These are phyloP conservation scores for Stachybotrys chlorohalonatus DNA, from an alignment of 2,329 filamentous ascomycete species.

Conservation along the genomic window DNA sequence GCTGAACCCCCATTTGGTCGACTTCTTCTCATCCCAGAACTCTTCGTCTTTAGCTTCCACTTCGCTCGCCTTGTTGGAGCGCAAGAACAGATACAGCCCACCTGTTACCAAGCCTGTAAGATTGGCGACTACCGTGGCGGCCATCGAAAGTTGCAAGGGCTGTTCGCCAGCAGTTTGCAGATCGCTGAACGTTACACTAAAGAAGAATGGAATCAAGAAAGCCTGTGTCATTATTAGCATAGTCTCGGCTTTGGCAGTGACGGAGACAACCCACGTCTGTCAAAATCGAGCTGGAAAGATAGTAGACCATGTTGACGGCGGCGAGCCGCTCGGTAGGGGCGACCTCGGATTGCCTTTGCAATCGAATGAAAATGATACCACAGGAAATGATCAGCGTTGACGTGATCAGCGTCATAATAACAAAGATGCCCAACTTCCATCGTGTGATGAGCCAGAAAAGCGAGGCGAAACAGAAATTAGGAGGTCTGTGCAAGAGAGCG, in stretches of 20 bases:
- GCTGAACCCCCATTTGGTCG: not conserved
- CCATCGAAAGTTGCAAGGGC: slow-evolving; percentile 45
- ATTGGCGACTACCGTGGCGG: slow-evolving; percentile 57
- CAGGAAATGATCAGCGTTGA: slow-evolving; percentile 39
- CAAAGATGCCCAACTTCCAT: slow-evolving; percentile 50
- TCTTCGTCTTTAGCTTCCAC: slow-evolving; percentile 11
- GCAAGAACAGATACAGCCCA: slow-evolving; percentile 57
- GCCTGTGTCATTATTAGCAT: slow-evolving; percentile 33
- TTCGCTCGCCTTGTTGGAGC: slow-evolving; percentile 48
- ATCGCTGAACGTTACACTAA: slow-evolving; percentile 39
- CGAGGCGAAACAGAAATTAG: slow-evolving; percentile 56
- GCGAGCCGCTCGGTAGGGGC: slow-evolving; percentile 51
- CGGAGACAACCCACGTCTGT: slow-evolving; percentile 40
- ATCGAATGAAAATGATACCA: slow-evolving; percentile 45
- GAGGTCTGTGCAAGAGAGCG: slow-evolving; percentile 44
- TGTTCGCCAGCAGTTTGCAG: slow-evolving; percentile 24
- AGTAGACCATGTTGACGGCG: slow-evolving; percentile 63
- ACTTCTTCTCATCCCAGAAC: slow-evolving; percentile 1
- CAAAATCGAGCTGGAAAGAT: slow-evolving; percentile 46
- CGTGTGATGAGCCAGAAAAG: slow-evolving; percentile 58
- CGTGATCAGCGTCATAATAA: slow-evolving; percentile 41
- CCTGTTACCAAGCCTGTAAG: slow-evolving; percentile 57
- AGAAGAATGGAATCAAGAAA: slow-evolving; percentile 56
- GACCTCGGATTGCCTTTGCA: slow-evolving; percentile 45
- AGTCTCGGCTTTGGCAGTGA: not conserved